Evolutionary conservation across 2,329 filamentous ascomycete species (phyloP).

Genomic region (Ascosphaera acerosa): DNA sequence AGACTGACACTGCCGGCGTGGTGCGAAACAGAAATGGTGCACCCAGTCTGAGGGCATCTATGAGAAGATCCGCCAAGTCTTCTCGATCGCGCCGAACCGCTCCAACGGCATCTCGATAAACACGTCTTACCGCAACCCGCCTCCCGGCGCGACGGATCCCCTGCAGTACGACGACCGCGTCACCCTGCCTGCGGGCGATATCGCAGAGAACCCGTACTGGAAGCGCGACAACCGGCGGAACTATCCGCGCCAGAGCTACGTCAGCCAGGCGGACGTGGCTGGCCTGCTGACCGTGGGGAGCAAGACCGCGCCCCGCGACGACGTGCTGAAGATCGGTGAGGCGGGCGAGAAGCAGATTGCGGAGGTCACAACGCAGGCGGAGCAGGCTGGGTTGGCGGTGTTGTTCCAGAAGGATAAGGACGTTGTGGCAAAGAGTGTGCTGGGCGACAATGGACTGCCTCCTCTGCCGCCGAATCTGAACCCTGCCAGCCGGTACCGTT

Average conservation of each 20-base stretch:
- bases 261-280: constrained; percentile 66
- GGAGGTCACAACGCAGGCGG: constrained; percentile 46
- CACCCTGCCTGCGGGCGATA: constrained; percentile 58
- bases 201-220: constrained; percentile 88
- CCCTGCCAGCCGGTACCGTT: constrained; percentile 34
- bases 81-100: constrained; percentile 66
- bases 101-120: constrained; percentile 85
- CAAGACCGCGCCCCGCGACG: constrained; percentile 53
- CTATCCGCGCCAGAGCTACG: constrained; percentile 56
- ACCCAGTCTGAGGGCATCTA: constrained; percentile 74
- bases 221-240: constrained; percentile 67
- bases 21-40: constrained; percentile 95
- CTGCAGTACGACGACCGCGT: constrained; percentile 55
- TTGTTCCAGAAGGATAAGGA: constrained; percentile 43
- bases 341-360: constrained; percentile 51
- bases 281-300: constrained; percentile 67
- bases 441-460: constrained; percentile 57
- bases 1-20: no score
- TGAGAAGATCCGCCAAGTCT: constrained; percentile 50
- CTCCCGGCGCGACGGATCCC: constrained; percentile 49
- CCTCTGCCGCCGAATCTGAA: constrained; percentile 57
- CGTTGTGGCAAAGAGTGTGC: constrained; percentile 27
- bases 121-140: constrained; percentile 69
- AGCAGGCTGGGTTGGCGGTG: constrained; percentile 43
- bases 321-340: constrained; percentile 46